A percentile compares a stretch with the other conserved stretches of the same genome.
Conservation (phyloP, 2,329 filamentous ascomycete genomes). For the Claviceps purpurea region DNA sequence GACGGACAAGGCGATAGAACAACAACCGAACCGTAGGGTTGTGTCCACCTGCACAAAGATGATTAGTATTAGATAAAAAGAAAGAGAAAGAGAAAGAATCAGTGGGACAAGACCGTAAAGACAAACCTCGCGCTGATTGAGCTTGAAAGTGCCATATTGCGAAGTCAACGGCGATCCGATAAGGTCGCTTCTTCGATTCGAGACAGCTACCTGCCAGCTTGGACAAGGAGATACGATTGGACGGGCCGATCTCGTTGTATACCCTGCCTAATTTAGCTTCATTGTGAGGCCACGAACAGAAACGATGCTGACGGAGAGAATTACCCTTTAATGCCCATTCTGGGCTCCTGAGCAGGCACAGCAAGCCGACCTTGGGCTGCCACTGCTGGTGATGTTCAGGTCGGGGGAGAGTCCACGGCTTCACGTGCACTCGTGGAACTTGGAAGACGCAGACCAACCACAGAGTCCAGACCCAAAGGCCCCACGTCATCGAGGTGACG, state of each 20-base stretch:
- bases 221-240: conserved; percentile 65
- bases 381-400: neutral
- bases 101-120: neutral
- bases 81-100: too few species aligned
- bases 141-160: conserved; percentile 97
- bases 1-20: conserved; percentile 76
- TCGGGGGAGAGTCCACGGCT: neutral
- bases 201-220: conserved; percentile 72
- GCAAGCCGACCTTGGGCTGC: neutral
- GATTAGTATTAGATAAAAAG: neutral
- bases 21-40: conserved; percentile 86
- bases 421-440: neutral
- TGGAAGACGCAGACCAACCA: too few species aligned
- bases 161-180: conserved; percentile 84
- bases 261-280: conserved; percentile 43
- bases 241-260: conserved; percentile 76
- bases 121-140: conserved; percentile 59
- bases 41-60: conserved; percentile 46
- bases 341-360: neutral
- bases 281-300: too few species aligned
- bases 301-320: neutral
- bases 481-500: conserved; percentile 19
- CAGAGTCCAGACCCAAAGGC: neutral
- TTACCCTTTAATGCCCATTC: conserved; percentile 56
- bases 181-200: conserved; percentile 53